Percentiles rank a stretch among this genome's conserved stretches.
Conservation (phyloP, 768 basidiomycete genomes). For the Psilocybe cyanescens region DNA sequence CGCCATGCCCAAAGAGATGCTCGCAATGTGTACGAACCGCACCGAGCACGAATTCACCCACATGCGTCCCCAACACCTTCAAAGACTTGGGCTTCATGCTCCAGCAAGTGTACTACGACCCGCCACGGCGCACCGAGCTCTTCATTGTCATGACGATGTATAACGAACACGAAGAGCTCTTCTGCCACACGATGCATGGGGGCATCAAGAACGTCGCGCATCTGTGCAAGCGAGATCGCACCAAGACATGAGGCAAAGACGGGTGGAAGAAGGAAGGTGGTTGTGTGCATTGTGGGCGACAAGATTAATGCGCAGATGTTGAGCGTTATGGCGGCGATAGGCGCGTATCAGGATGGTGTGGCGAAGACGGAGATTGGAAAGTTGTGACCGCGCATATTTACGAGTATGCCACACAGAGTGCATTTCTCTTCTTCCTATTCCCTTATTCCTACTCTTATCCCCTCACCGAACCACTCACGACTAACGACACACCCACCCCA, state of each 20-base stretch:
- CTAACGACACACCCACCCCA: too few relatives aligned
- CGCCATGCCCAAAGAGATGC: constrained; percentile 86
- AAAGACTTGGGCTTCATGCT: constrained; percentile 81
- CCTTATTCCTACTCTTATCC: background rate
- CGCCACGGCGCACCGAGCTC: constrained; percentile 87
- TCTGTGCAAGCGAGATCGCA: constrained; percentile 81
- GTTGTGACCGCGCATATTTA: constrained; percentile 57
- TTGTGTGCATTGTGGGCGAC: constrained; percentile 90
- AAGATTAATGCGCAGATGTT: constrained; percentile 87
- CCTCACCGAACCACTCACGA: too few relatives aligned
- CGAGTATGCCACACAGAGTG: constrained; percentile 93
- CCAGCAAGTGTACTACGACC: constrained; percentile 90
- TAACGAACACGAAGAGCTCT: constrained; percentile 90
- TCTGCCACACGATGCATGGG: constrained; percentile 93
- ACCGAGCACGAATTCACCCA: constrained; percentile 91
- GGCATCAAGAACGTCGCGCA: constrained; percentile 94
- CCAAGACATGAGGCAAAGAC: constrained; percentile 95
- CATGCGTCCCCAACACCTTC: constrained; percentile 97
- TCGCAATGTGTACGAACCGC: constrained; percentile 77
- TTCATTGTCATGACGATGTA: constrained; percentile 99
- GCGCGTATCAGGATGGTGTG: constrained; percentile 92
- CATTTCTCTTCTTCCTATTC: background rate
- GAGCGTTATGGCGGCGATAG: constrained; percentile 91
- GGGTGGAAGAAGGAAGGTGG: constrained; percentile 99
- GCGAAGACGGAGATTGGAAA: constrained; percentile 81